Conservation (phyloP, 2,329 filamentous ascomycete species). For the Sodiomyces alkalinus region DNA sequence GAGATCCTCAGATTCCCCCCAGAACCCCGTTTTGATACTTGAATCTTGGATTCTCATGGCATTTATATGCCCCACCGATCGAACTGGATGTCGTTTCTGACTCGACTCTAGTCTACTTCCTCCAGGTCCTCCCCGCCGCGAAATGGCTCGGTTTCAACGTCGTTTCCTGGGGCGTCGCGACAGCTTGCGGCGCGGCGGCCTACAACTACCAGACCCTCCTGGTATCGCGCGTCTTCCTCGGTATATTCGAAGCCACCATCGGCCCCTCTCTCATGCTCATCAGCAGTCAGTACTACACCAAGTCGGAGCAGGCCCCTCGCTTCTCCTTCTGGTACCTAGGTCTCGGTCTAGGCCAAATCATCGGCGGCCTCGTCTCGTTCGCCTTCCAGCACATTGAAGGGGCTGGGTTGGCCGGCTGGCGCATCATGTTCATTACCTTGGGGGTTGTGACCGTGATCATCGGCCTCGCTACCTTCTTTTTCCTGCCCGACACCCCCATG, state of each 20-base stretch:
- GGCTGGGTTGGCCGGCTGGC: constrained; percentile 20
- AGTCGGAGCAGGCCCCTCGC: constrained; percentile 39
- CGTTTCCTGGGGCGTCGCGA: constrained; percentile 41
- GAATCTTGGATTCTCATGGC: too few species aligned
- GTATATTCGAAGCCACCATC: constrained; percentile 45
- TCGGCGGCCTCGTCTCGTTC: constrained; percentile 29
- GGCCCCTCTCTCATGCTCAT: constrained; percentile 45
- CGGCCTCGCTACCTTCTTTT: constrained; percentile 20
- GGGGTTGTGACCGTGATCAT: constrained; percentile 25
- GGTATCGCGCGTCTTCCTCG: constrained; percentile 40
- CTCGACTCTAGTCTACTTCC: constrained; percentile 29
- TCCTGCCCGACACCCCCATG: constrained; percentile 32
- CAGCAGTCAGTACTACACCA: constrained; percentile 43
- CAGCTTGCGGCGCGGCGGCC: constrained; percentile 36
- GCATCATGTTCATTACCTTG: constrained; percentile 29
- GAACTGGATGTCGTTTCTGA: too few species aligned
- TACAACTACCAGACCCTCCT: constrained; percentile 37
- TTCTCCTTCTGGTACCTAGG: constrained; percentile 48
- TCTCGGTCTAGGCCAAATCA: constrained; percentile 40
- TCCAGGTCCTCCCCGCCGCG: constrained; percentile 43
- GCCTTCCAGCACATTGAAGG: constrained; percentile 37
- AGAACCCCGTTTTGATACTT: too few species aligned
- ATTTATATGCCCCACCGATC: too few species aligned
- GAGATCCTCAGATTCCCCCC: constrained; percentile 2
- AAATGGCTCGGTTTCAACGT: constrained; percentile 48